Base-by-base conservation (phyloP, 345 rosid species). In the Trapa bicornis region DNA sequence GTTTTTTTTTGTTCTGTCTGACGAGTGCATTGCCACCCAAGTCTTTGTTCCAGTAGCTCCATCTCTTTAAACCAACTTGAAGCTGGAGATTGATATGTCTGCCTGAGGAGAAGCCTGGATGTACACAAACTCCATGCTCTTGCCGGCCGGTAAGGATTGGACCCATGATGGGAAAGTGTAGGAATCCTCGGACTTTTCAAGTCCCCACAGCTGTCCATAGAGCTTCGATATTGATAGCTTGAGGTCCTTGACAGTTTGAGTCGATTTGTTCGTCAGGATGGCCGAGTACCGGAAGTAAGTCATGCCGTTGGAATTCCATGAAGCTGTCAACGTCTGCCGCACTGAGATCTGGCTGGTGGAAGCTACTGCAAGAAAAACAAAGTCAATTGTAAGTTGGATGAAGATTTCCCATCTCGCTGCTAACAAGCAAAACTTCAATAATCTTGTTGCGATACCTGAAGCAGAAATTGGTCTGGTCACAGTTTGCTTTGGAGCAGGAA, bases 171-270 rank as follows among this genome's bases (percentile, higher is more conserved):
- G 99, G 38, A 91, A 83, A 57, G 83, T 77, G 57, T 87, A 94
- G 13, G 82, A 83, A 68, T 79, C 75, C 32, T 81, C 88, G 7
- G 74, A 53, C 69, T 86, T 84, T 0, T 76, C 78, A 58, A 94
- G 83, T 68, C 99, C 99, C 99, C 99, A 94, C 15, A 94, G 29
- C 3, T 97, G 97, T 76, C 99, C 99, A 41, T 94, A 91, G 57
- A 91, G 94, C 75, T 86, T 83, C 38, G 86, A 77, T 62, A 94
- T 85, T 5, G 96, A 84, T 64, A 94, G 80, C 75, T 83, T 79
- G 53, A 94, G 86, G 75, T 80, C 70, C 71, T 83, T 84, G 39
- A 94, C 47, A 54, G 86, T 71, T 81, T 84, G 87, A 12, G 68
- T 68, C 9, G 99, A 91, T 67, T 86, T 87, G 85, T 94, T 94